phyloP scores from a whole-genome alignment of 768 basidiomycete genomes.

The Psilocybe tampanensis region DNA sequence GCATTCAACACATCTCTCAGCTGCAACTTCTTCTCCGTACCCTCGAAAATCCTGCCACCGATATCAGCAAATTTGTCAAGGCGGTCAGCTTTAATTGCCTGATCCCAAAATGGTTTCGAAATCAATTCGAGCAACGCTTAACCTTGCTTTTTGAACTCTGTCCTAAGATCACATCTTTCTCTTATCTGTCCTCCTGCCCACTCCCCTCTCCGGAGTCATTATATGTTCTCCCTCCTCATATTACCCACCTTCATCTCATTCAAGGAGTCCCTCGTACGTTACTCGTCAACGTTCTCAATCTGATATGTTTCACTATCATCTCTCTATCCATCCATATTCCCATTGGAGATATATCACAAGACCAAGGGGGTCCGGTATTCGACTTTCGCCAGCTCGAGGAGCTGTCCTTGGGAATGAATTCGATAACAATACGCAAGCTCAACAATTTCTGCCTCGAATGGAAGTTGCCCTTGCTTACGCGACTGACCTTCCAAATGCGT shows the following conservation, averaged over 20 bases:
- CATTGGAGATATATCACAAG: not conserved
- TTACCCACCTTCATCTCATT: not conserved
- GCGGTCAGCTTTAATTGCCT: slow-evolving; percentile 1
- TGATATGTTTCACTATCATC: not conserved
- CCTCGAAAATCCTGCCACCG: slow-evolving; percentile 3
- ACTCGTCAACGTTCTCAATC: not conserved
- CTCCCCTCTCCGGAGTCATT: not conserved
- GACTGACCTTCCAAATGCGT: slow-evolving; percentile 2
- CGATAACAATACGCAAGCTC: not conserved
- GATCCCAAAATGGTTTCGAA: not conserved
- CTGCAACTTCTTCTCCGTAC: slow-evolving; percentile 21
- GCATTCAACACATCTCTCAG: slow-evolving; percentile 24
- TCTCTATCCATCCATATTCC: slow-evolving; percentile 3
- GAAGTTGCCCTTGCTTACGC: not conserved
- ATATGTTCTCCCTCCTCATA: not conserved
- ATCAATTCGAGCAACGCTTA: not conserved
- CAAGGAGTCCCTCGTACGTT: not conserved
- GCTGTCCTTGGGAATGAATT: not conserved
- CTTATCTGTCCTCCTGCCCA: not conserved
- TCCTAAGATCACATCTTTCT: slow-evolving; percentile 3
- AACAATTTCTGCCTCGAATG: not conserved
- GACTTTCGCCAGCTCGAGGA: not conserved
- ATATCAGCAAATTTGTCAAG: not conserved
- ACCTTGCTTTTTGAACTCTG: not conserved
- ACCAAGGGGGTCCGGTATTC: not conserved